Conservation (phyloP, 306 rosid genomes). For the Oemleria cerasiformis region DNA sequence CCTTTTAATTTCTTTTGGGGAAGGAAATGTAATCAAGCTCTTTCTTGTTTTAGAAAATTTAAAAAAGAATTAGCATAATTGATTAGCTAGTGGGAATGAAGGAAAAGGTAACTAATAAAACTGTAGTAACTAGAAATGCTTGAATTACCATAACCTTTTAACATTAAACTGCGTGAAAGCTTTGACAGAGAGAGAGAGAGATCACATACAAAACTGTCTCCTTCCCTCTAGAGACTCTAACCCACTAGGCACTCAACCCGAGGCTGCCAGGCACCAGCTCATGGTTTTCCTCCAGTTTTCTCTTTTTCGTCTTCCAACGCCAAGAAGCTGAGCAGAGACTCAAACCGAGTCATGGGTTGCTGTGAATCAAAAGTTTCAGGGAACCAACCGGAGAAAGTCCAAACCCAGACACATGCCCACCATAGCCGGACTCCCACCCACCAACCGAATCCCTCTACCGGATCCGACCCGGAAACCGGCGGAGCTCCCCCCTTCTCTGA, state of each 20-base stretch:
- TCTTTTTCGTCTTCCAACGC: neutral
- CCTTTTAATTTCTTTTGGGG: neutral
- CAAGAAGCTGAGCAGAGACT: neutral
- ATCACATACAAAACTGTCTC: neutral
- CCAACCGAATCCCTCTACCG: constrained; percentile 30
- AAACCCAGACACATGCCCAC: constrained; percentile 25
- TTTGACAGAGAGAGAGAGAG: neutral
- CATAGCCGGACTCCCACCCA: constrained; percentile 16
- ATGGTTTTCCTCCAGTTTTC: constrained; percentile 10
- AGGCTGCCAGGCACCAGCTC: constrained; percentile 10
- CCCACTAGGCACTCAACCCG: constrained; percentile 21
- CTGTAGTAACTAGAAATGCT: constrained; percentile 6
- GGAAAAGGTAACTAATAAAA: constrained; percentile 1
- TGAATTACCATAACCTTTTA: constrained; percentile 6
- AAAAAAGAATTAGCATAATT: neutral
- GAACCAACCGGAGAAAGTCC: constrained; percentile 46
- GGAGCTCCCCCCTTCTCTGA: constrained; percentile 57
- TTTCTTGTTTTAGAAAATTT: neutral
- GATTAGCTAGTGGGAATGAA: neutral
- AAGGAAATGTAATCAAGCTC: neutral
- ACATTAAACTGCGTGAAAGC: constrained; percentile 9
- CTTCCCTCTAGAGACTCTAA: neutral
- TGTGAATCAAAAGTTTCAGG: constrained; percentile 50
- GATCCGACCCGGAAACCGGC: constrained; percentile 27
- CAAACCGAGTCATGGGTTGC: constrained; percentile 53